A percentile compares a stretch with the other conserved stretches of the same genome.
phyloP scores from a whole-genome alignment of 1,284 basidiomycete genomes.

The Cryptococcus wingfieldii region DNA sequence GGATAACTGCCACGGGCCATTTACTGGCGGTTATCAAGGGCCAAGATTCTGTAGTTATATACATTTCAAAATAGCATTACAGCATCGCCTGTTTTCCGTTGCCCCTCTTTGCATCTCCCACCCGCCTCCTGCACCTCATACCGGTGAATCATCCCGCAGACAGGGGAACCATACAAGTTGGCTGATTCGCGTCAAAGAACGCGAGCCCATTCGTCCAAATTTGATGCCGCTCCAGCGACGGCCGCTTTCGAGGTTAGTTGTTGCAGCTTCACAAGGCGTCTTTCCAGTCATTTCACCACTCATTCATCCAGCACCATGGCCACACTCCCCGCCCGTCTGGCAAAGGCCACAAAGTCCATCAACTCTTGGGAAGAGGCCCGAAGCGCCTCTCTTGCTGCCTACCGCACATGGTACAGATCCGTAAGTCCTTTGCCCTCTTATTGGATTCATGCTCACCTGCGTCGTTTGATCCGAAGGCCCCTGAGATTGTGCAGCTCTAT shows the following conservation, averaged over 20 bases:
- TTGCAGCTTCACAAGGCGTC: not conserved
- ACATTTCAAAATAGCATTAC: too few species aligned
- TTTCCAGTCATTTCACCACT: not conserved
- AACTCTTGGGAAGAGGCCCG: slow-evolving; percentile 64
- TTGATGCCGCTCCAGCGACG: not conserved
- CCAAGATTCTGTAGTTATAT: too few species aligned
- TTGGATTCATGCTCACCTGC: not conserved
- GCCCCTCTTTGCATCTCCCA: too few species aligned
- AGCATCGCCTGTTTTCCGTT: too few species aligned
- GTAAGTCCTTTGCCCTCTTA: slow-evolving; percentile 54
- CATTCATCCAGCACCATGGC: slow-evolving; percentile 54
- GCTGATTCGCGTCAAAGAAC: too few species aligned
- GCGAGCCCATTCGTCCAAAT: not conserved
- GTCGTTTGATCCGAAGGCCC: slow-evolving; percentile 58
- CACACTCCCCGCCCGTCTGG: slow-evolving; percentile 87
- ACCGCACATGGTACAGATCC: slow-evolving; percentile 86
- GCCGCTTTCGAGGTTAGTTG: not conserved
- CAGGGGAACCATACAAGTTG: too few species aligned
- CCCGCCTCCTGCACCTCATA: too few species aligned
- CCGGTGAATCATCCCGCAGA: too few species aligned
- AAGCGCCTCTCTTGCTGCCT: slow-evolving; percentile 68
- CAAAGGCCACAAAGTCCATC: slow-evolving; percentile 63
- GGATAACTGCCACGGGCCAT: too few species aligned
- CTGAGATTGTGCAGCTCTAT: slow-evolving; percentile 81
- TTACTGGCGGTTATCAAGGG: too few species aligned